Base-by-base conservation (phyloP, 1,139 yeast genomes). In the Waltiozyma sp. region DNA sequence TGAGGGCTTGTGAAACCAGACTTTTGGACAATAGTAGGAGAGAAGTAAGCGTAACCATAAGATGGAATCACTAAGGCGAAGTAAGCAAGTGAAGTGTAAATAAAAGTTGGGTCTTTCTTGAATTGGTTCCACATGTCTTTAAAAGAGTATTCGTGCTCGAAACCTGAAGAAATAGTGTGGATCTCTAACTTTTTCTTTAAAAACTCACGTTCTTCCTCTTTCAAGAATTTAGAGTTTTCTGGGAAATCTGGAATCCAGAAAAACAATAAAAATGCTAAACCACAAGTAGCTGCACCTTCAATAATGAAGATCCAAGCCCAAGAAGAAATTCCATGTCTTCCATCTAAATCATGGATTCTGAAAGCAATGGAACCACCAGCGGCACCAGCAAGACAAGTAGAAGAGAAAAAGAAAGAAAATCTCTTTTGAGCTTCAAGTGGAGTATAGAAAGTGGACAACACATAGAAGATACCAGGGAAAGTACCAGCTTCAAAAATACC, bases 301-400 rank as follows among this genome's bases (percentile, higher is more conserved):
- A 77, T 68, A 44, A 52, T 80, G 53, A 73, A 77, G 44, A 77
- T 66, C 74, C 80, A 77, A 56, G 72, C 68, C 83, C 83, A 77
- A 19, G 77, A 66, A 5, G 78, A 66, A 38, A 68, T 52, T 7
- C 80, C 80, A 40, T 66, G 68, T 14, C 52, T 59, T 14, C 77
- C 77, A 49, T 70, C 65, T 48, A 78, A 59, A 44, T 69, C 73
- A 54, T 72, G 62, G 42, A 77, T 71, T 43, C 79, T 80, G 42
- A 73, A 76, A 23, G 85, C 85, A 47, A 85, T 41, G 19, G 86
- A 75, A 45, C 94, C 93, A 44, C 87, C 83, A 61, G 84, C 83
- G 4, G 89, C 94, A 57, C 91, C 88, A 24, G 89, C 83, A 31
- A 69, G 50, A 41, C 71, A 67, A 10, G 74, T 69, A 40, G 68